phyloP scores from a whole-genome alignment of 495 filamentous ascomycete genomes.

The Neurospora sp. region DNA sequence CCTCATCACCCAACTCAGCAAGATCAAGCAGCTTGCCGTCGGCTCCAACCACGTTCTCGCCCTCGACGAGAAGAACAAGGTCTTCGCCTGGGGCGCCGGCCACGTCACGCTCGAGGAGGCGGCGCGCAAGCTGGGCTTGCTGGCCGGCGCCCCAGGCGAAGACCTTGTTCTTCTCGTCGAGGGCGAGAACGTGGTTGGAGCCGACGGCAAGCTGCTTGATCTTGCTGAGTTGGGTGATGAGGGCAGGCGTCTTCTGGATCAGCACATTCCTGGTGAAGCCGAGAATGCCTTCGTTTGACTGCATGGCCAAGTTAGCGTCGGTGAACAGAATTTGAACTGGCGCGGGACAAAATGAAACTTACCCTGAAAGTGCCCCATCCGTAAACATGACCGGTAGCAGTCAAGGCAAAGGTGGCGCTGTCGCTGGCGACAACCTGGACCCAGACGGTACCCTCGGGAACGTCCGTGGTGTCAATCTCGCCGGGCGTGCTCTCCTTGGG shows the following conservation, averaged over 20 bases:
- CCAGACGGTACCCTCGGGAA: conserved; percentile 45
- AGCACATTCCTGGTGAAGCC: conserved; percentile 44
- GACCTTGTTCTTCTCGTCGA: conserved; percentile 54
- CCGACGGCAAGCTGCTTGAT: conserved; percentile 52
- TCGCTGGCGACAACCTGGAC: conserved; percentile 54
- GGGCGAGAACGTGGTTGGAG: conserved; percentile 61
- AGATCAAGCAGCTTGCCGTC: no score
- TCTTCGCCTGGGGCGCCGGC: conserved; percentile 41
- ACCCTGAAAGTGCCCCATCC: conserved; percentile 66
- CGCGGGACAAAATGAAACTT: conserved; percentile 14
- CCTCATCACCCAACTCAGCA: no score
- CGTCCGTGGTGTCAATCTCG: conserved; percentile 29
- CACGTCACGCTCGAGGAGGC: conserved; percentile 51
- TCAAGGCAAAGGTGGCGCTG: conserved; percentile 54
- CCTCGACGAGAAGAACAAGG: no score
- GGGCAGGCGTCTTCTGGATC: conserved; percentile 26
- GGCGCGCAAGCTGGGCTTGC: conserved; percentile 65
- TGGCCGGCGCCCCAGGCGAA: conserved; percentile 66
- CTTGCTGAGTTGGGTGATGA: conserved; percentile 44
- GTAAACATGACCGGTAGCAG: conserved; percentile 50
- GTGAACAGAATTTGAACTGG: background rate
- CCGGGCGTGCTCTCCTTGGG: conserved; percentile 50
- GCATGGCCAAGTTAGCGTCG: conserved; percentile 12
- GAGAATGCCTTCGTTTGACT: conserved; percentile 52
- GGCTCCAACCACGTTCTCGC: no score